Conservation (phyloP, 768 basidiomycete species). For the Xerocomellus intermedius region DNA sequence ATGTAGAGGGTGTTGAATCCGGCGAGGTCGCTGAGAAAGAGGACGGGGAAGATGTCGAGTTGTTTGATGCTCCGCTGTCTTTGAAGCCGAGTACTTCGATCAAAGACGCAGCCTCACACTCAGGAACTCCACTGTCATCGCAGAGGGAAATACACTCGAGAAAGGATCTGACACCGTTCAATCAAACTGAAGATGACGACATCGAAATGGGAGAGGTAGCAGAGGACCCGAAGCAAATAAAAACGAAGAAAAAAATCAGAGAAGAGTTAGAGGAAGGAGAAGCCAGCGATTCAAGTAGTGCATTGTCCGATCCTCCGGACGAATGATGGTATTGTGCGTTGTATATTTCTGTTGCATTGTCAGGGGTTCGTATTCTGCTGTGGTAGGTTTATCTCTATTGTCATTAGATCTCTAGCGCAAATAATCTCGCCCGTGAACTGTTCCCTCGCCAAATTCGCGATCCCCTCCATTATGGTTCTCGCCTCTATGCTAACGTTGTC, state of each 20-base stretch:
- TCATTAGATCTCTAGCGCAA: conserved; percentile 79
- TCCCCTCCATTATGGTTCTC: conserved; percentile 58
- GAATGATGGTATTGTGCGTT: conserved; percentile 27
- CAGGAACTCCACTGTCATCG: conserved; percentile 28
- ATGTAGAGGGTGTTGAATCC: conserved; percentile 40
- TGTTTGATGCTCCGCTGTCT: conserved; percentile 28
- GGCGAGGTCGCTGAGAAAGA: conserved; percentile 43
- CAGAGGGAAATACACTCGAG: conserved; percentile 25
- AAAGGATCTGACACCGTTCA: conserved; percentile 21
- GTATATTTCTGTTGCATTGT: conserved; percentile 1
- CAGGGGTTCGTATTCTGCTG: conserved; percentile 16
- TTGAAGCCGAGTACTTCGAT: conserved; percentile 33
- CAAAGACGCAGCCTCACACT: conserved; percentile 34
- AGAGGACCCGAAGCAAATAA: conserved; percentile 56
- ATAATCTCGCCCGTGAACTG: conserved; percentile 56
- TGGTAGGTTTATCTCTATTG: conserved; percentile 50
- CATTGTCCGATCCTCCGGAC: conserved; percentile 74
- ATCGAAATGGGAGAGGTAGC: conserved; percentile 93
- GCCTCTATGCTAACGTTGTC: conserved; percentile 51
- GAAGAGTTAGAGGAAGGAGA: conserved; percentile 88
- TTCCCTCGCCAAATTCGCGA: conserved; percentile 51
- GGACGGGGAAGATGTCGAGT: conserved; percentile 37
- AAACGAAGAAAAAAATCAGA: conserved; percentile 49
- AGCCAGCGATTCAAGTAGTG: conserved; percentile 78
- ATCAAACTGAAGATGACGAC: conserved; percentile 50